Evolutionary conservation across 306 rosid species (phyloP), one percentile per base, ranked within the genome.

Genomic region (Alnus rubra): DNA sequence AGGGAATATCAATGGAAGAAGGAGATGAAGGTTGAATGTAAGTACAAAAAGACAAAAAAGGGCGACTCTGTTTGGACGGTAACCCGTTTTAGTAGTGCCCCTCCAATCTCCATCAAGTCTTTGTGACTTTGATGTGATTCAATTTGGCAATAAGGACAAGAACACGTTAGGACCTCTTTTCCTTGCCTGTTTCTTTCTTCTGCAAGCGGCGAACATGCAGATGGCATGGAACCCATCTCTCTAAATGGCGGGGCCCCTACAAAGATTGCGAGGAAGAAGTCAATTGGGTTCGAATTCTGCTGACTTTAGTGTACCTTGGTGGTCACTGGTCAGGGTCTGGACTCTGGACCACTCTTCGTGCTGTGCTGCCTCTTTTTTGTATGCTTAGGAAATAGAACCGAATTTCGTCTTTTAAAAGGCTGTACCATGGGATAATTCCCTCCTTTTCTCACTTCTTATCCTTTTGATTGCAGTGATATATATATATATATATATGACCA

Each of bases 51-150:
- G 73, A 74, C 77, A 52, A 71, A 64, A 7, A 50, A 19, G 31
- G 19, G 54, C 37, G 83, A 62, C 53, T 6, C 39, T 13, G 30
- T 55, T 80, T 74, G 84, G 78, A 87, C 74, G 65, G 63, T 71
- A 83, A 80, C 84, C 79, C 74, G 54, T 78, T 85, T 53, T 67
- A 76, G 87, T 14, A 74, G 73, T 68, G 79, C 62, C 63, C 30
- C 28, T 59, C 74, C 52, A 75, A 58, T 58, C 67, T 67, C 73
- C 56, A 74, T 30, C 65, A 50, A 58, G 56, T 56, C 64, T 72
- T 71, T 78, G 51, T 76, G 67, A 33, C 39, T 63, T 74, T 33
- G 56, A 53, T 49, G 62, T 63, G 52, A 63, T 72, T 82, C 75
- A 48, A 49, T 78, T 71, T 37, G 8, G 48, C 48, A 45, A 67